phyloP scores from a whole-genome alignment of 2,329 filamentous ascomycete genomes.

The Fusarium temperatum region DNA sequence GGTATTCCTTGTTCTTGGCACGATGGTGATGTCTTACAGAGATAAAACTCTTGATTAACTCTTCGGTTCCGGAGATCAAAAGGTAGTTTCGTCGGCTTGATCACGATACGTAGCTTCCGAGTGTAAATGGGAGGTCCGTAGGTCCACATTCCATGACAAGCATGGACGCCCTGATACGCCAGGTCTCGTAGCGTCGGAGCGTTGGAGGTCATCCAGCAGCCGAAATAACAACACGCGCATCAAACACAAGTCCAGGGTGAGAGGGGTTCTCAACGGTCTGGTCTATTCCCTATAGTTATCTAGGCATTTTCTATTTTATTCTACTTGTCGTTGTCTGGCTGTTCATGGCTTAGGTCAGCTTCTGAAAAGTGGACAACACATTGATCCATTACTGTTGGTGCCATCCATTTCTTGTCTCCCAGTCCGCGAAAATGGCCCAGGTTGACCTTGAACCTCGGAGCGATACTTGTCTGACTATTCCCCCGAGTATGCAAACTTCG shows the following conservation, averaged over 20 bases:
- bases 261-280: too few species aligned
- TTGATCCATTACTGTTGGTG: too few species aligned
- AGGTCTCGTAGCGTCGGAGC: neutral
- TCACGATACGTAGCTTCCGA: neutral
- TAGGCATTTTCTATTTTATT: too few species aligned
- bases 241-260: too few species aligned
- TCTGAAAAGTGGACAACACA: rapidly evolving
- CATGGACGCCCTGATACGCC: neutral
- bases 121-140: neutral
- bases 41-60: neutral
- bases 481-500: neutral
- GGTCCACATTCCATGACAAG: neutral
- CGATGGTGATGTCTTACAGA: rapidly evolving
- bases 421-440: too few species aligned
- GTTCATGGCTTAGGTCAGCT: rapidly evolving
- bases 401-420: too few species aligned
- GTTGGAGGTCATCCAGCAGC: neutral
- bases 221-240: neutral
- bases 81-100: neutral
- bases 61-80: neutral
- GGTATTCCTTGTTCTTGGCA: neutral
- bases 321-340: too few species aligned
- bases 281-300: too few species aligned
- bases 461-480: neutral
- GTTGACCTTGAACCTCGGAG: rapidly evolving